Base-by-base conservation (phyloP, 352 stramenopile genomes). In the Phytophthora palmivora region DNA sequence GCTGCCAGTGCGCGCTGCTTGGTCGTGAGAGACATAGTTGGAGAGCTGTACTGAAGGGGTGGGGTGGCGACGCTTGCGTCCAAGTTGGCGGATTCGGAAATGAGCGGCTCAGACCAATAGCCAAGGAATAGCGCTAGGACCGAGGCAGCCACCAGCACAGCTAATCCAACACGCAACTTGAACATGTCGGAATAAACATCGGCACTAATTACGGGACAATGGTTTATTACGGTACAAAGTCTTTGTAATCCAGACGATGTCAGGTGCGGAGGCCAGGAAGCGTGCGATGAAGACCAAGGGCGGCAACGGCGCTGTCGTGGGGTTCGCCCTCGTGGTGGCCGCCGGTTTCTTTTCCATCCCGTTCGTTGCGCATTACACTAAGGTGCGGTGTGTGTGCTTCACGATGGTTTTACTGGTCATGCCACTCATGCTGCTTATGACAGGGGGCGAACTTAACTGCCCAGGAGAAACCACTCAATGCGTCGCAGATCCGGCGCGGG, bases 311-410 rank as follows among this genome's bases (percentile, higher is more conserved):
- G 58, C 63, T 28, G 66, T 90, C 34, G 64, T 76, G 41, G 65
- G 67, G 26, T 83, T 86, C 50, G 69, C 77, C 4, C 39, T 82
- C 43, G 52, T 85, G 15, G 71, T 90, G 21, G 76, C 63, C 43
- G 50, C 62, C n/a, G 79, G 74, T 12, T 90, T 90, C 66, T 92
- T 92, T 67, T 87, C 80, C 38, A 82, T 92, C 46, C 83, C 83
- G 11, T 92, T 90, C 54, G 42, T 87, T 8, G 78, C 79, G 30
- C 80, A 92, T 66, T 87, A 77, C 21, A 72, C 74, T 46, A 92
- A 92, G 78, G 83, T 89, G 42, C 24, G 46, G n/a, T n/a, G 24
- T 28, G 24, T 6, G 24, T 28, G 24, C 3, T 28, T 6, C 37
- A 32, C 18, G 30, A 10, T 22, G 32, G 24, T 6, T 34, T 36